Evolutionary conservation across 495 filamentous ascomycete species (phyloP).

Genomic region (Penicillium paxilli): DNA sequence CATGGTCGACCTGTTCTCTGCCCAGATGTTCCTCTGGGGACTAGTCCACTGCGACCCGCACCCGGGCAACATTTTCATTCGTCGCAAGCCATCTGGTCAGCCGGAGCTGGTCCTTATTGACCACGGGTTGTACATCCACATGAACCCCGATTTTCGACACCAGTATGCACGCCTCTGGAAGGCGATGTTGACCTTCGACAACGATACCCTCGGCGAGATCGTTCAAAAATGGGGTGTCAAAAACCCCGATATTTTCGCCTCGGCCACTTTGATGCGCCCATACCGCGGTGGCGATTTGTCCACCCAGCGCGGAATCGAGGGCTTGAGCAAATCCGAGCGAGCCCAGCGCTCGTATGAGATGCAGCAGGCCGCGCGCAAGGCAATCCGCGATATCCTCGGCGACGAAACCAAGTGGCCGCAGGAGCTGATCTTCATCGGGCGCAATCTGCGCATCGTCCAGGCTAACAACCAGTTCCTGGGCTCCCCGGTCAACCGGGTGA

Average conservation of each 20-base stretch:
- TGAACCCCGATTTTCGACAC: constrained; percentile 79
- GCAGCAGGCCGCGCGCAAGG: constrained; percentile 80
- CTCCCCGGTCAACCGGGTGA: constrained; percentile 90
- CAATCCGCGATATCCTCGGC: constrained; percentile 77
- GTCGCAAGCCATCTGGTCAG: constrained; percentile 75
- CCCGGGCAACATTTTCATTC: constrained; percentile 95
- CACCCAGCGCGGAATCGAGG: constrained; percentile 59
- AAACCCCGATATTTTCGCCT: constrained; percentile 86
- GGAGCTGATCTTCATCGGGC: constrained; percentile 92
- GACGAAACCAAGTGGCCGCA: constrained; percentile 92
- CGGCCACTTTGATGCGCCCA: constrained; percentile 82
- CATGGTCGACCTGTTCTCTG: constrained; percentile 92
- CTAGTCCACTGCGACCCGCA: constrained; percentile 94
- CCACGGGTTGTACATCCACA: constrained; percentile 92
- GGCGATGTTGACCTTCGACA: constrained; percentile 89
- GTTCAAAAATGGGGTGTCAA: constrained; percentile 81
- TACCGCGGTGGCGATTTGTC: constrained; percentile 80
- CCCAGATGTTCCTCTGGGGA: constrained; percentile 96
- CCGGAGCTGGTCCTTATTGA: constrained; percentile 94
- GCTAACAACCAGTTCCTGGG: constrained; percentile 82
- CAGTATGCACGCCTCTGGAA: constrained; percentile 96
- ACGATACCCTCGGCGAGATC: constrained; percentile 69
- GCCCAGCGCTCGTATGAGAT: constrained; percentile 72
- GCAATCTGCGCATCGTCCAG: constrained; percentile 92
- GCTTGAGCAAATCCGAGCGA: constrained; percentile 56